Conservation (phyloP, 1,284 basidiomycete species). For the Golubevia sp. region DNA sequence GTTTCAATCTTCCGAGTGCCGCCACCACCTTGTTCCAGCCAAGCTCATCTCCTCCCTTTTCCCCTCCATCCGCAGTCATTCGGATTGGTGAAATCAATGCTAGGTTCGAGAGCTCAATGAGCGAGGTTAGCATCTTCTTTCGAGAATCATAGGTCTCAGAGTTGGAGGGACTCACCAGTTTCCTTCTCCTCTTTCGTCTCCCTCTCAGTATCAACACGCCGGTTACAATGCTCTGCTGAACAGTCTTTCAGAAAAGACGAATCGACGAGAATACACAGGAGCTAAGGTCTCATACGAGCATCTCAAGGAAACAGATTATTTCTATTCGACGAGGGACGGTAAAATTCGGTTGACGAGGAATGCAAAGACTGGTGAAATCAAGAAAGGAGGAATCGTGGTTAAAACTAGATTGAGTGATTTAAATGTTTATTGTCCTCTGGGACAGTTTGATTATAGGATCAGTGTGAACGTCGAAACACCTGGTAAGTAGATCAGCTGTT, state of each 20-base stretch:
- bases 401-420: conserved; percentile 85
- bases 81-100: conserved; percentile 39
- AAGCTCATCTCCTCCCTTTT: conserved; percentile 62
- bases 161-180: conserved; percentile 10
- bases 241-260: conserved; percentile 64
- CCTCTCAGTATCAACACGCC: conserved; percentile 75
- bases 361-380: conserved; percentile 72
- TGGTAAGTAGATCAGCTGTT: conserved; percentile 53
- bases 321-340: conserved; percentile 66
- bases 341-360: conserved; percentile 85
- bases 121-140: conserved; percentile 68
- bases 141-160: not conserved
- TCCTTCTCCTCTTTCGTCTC: conserved; percentile 12
- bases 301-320: conserved; percentile 79
- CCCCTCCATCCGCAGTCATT: conserved; percentile 65
- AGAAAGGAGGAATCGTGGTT: conserved; percentile 65
- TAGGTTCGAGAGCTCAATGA: conserved; percentile 87
- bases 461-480: conserved; percentile 81
- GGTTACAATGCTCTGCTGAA: conserved; percentile 86
- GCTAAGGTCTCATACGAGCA: conserved; percentile 77
- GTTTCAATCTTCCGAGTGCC: not conserved
- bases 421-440: conserved; percentile 82
- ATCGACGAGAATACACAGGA: conserved; percentile 64
- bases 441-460: conserved; percentile 85
- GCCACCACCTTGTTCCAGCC: conserved; percentile 6